These are phyloP conservation scores for Lipomyces lipofer DNA, from an alignment of 805 yeast genomes.

Conservation along the genomic window DNA sequence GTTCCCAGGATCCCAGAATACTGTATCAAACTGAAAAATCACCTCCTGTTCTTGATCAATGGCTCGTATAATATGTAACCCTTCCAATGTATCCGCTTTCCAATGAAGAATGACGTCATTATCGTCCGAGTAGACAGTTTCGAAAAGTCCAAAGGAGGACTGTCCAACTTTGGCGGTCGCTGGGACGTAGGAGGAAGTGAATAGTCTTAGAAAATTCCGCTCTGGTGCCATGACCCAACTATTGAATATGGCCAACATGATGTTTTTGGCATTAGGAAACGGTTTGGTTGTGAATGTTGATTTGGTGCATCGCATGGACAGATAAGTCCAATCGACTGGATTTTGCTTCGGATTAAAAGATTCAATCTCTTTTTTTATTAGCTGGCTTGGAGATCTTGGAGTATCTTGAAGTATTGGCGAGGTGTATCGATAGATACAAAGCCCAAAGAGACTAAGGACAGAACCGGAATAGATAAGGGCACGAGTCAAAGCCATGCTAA, in stretches of 20 bases:
- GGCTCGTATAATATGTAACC: not conserved
- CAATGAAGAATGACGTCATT: not conserved
- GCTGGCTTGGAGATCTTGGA: not conserved
- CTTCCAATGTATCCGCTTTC: not conserved
- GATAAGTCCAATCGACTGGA: not conserved
- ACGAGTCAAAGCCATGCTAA: not conserved
- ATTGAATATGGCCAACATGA: not conserved
- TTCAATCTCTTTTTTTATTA: not conserved
- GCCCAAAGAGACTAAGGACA: not conserved
- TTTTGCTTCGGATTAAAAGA: not conserved
- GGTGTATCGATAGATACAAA: not conserved
- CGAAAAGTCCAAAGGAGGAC: not conserved
- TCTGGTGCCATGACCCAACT: constrained; percentile 1
- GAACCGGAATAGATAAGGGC: not conserved
- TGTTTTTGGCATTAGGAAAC: not conserved
- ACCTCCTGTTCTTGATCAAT: not conserved
- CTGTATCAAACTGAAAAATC: not conserved
- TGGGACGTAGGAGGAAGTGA: not conserved
- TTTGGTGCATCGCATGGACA: not conserved
- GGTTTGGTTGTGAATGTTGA: not conserved
- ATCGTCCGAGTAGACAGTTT: not conserved
- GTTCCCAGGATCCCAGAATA: not conserved
- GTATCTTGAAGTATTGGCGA: not conserved
- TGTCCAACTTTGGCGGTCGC: not conserved
- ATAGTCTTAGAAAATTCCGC: not conserved